phyloP scores from a whole-genome alignment of 129 eudicot species.

The Flaveria brownii region DNA sequence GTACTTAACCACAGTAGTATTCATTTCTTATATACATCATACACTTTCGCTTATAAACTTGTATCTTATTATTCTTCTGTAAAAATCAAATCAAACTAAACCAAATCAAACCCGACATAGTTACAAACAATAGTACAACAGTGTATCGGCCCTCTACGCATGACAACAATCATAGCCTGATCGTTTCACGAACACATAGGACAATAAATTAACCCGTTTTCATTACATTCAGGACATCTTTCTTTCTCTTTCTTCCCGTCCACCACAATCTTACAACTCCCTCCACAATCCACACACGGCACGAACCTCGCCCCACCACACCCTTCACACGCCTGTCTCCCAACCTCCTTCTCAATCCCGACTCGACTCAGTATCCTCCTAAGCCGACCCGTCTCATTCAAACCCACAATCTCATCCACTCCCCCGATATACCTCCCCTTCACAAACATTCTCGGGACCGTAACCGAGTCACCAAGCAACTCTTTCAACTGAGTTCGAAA shows the following conservation, averaged over 20 bases:
- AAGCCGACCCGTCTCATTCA: conserved; percentile 72
- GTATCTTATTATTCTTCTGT: neutral
- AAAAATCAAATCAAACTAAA: neutral
- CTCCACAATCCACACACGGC: conserved; percentile 85
- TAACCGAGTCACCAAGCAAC: conserved; percentile 46
- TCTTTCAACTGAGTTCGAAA: conserved; percentile 62
- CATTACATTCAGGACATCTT: conserved; percentile 76
- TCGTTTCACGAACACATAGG: conserved; percentile 54
- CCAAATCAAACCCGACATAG: neutral
- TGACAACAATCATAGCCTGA: neutral
- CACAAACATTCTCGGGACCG: conserved; percentile 76
- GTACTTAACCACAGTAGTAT: too few relatives aligned
- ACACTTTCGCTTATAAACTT: conserved; percentile 18
- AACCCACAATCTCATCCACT: conserved; percentile 67
- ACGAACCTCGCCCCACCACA: conserved; percentile 88
- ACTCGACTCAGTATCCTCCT: conserved; percentile 72
- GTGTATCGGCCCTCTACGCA: neutral
- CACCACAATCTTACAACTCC: conserved; percentile 72
- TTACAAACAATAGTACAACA: conserved; percentile 2
- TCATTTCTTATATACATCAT: too few relatives aligned
- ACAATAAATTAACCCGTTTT: conserved; percentile 78
- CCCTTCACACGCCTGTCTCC: conserved; percentile 72
- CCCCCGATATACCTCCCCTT: conserved; percentile 85
- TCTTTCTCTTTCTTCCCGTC: conserved; percentile 52
- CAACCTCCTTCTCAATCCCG: conserved; percentile 66